These are phyloP conservation scores for Salix dunnii DNA, from an alignment of 345 rosid species.

Conservation along the genomic window DNA sequence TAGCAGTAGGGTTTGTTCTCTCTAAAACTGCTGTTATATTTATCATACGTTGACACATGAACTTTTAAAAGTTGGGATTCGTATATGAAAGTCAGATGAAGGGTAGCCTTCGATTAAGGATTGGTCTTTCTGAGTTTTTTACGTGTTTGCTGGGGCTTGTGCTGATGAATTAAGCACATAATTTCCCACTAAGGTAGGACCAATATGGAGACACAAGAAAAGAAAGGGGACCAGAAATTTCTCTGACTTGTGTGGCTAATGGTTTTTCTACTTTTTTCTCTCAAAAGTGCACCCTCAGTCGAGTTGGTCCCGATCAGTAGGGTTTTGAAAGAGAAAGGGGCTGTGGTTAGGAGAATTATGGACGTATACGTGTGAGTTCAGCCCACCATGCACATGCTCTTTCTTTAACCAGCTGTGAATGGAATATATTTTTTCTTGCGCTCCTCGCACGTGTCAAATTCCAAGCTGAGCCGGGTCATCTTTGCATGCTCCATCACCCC, in stretches of 20 bases:
- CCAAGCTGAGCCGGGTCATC: background rate
- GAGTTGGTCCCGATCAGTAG: slow-evolving; percentile 22
- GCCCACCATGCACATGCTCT: too few relatives aligned
- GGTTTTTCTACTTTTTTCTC: background rate
- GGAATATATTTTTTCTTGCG: too few relatives aligned
- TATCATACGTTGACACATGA: background rate
- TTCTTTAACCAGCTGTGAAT: too few relatives aligned
- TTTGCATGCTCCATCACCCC: background rate
- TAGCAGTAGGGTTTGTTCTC: background rate
- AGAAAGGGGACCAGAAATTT: background rate
- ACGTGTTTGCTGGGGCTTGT: slow-evolving; percentile 1
- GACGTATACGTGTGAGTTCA: background rate
- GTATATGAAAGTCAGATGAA: background rate
- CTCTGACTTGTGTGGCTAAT: background rate
- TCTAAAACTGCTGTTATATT: background rate
- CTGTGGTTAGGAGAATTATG: slow-evolving; percentile 1
- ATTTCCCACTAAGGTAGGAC: background rate
- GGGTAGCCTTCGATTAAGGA: background rate
- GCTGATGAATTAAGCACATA: background rate
- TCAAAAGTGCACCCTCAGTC: background rate
- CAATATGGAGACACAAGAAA: background rate
- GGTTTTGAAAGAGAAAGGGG: slow-evolving; percentile 8
- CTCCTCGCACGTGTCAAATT: background rate
- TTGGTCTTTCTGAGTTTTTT: background rate
- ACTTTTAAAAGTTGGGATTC: background rate